Base-by-base conservation (phyloP, 352 stramenopile species). In the Phytophthora ohioensis region DNA sequence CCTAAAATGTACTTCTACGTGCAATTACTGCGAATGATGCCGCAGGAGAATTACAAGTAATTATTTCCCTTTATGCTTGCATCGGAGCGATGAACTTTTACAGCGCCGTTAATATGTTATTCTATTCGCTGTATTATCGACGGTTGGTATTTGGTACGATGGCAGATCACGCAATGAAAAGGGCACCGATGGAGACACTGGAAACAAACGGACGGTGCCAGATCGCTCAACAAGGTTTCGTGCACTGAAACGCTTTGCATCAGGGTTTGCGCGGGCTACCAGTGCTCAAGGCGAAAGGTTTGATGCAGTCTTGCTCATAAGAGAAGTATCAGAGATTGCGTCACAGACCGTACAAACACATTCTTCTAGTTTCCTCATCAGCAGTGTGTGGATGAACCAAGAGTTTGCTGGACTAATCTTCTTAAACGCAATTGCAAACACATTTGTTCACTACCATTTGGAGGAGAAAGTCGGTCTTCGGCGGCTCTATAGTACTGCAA, bases 361-460 rank as follows among this genome's bases (percentile, higher is more conserved):
- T 41, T 76, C 55, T 11, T 81, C 59, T 2, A 81, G 73, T 43
- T 63, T 73, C 12, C 57, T 75, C 13, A 75, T 81, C 39, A 78
- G 63, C 31, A 81, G 48, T 5, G 49, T 78, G 8, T 79, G 70
- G 74, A 72, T 79, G 48, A 79, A 81, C 31, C 66, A 79, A 57
- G 10, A 77, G 10, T 81, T 79, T 41, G 57, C 53, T 10, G 52
- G 55, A 0, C 49, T 81, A 1, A 81, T 81, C 17, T 81, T 73
- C 47, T 47, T 80, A 47, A 82, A 84, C 46, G 59, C 66, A 10
- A 51, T 84, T 41, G 38, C 52, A n/a, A 79, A 71, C 31, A 61
- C 72, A 32, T 46, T 73, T 4, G 69, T 80, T 41, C 64, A 79
- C 36, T 57, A 56, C 34, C 64, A 65, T 32, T 49, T 78, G 6